A percentile compares a stretch with the other conserved stretches of the same genome.
These are phyloP conservation scores for Solanum rostratum DNA, from an alignment of 257 asterid genomes.

Conservation along the genomic window DNA sequence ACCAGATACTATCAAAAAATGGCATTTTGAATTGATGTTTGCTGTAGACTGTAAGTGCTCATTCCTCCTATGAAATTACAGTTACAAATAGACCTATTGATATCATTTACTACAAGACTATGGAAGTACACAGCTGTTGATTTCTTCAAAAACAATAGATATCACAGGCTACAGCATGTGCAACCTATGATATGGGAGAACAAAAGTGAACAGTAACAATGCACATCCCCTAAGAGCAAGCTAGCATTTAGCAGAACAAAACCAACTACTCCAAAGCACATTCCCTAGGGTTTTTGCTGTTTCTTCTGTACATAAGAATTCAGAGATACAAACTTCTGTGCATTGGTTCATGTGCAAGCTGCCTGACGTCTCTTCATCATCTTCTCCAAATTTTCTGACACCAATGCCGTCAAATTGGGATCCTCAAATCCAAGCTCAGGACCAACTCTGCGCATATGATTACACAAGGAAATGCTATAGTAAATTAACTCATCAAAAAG, in stretches of 20 bases:
- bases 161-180: background rate
- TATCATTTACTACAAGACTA: background rate
- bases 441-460: constrained; percentile 43
- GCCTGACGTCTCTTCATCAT: constrained; percentile 63
- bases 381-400: constrained; percentile 69
- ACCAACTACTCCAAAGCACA: background rate
- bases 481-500: background rate
- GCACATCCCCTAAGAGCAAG: background rate
- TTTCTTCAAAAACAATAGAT: background rate
- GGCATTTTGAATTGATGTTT: background rate
- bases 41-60: background rate
- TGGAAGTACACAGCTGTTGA: background rate
- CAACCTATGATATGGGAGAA: background rate
- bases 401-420: constrained; percentile 65
- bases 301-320: background rate
- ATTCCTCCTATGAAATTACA: background rate
- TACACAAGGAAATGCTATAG: background rate
- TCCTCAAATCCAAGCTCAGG: constrained; percentile 83
- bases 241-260: background rate
- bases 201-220: background rate
- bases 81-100: background rate
- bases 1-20: background rate
- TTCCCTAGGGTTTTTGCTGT: background rate
- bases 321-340: background rate
- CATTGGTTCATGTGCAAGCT: constrained; percentile 32